Percentiles rank a stretch among this genome's conserved stretches.
Evolutionary conservation across 331 rosid species (phyloP).

Genomic region (Quercus phellos): DNA sequence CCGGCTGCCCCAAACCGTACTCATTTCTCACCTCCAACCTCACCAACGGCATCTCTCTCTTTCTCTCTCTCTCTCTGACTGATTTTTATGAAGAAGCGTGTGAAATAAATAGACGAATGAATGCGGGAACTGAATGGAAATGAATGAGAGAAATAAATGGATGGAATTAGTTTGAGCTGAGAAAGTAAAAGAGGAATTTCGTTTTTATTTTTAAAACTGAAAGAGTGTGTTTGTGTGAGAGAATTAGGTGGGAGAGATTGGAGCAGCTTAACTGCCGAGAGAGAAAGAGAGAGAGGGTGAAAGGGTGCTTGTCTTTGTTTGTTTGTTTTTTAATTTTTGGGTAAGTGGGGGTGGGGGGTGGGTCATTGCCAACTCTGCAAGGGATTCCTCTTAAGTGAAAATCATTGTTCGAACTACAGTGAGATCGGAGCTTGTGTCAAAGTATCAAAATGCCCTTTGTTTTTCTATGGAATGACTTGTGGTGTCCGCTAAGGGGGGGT

Average conservation of each 20-base stretch:
- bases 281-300: neutral
- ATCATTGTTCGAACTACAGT: conserved; percentile 17
- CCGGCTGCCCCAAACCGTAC: conserved; percentile 64
- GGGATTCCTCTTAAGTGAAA: conserved; percentile 52
- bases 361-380: conserved; percentile 93
- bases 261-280: conserved; percentile 77
- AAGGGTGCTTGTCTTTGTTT: no score
- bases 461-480: neutral
- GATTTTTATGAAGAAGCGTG: neutral
- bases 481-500: neutral
- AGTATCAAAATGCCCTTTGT: neutral
- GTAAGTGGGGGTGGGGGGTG: conserved; percentile 15
- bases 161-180: conserved; percentile 14
- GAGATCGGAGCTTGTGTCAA: neutral
- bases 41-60: conserved; percentile 66
- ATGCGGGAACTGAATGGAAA: neutral
- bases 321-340: neutral
- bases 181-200: conserved; percentile 12
- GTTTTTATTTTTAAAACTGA: no score
- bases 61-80: conserved; percentile 1
- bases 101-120: neutral
- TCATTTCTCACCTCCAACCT: conserved; percentile 75
- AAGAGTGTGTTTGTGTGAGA: conserved; percentile 12
- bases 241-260: conserved; percentile 53
- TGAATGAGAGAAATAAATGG: conserved; percentile 47